A percentile compares a stretch with the other conserved stretches of the same genome.
These are phyloP conservation scores for Oryza glaberrima DNA, from an alignment of 176 grass and related monocot genomes.

Conservation along the genomic window DNA sequence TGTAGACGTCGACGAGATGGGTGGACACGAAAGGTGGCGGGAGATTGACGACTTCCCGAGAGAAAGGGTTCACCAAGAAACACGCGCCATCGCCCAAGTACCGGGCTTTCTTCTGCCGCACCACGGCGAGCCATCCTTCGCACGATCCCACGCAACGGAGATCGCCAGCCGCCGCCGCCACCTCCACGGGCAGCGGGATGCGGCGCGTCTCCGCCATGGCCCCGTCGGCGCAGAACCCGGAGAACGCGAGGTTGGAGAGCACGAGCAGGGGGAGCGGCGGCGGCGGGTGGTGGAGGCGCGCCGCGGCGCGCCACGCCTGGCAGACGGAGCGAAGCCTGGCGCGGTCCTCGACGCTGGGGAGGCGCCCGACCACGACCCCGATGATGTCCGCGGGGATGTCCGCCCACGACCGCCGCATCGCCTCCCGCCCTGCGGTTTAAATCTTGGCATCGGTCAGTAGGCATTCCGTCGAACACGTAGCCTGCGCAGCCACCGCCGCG, in stretches of 20 bases:
- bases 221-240: conserved; percentile 20
- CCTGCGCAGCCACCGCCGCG: not conserved
- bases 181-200: conserved; percentile 15
- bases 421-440: not conserved
- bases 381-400: conserved; percentile 45
- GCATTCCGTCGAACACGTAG: conserved; percentile 44
- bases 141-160: conserved; percentile 43
- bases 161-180: not conserved
- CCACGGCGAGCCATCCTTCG: conserved; percentile 37
- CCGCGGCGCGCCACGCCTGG: conserved; percentile 29
- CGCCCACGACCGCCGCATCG: conserved; percentile 20
- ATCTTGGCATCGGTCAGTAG: not conserved
- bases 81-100: conserved; percentile 36
- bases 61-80: conserved; percentile 49
- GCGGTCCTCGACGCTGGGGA: conserved; percentile 42
- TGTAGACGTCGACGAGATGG: conserved; percentile 23
- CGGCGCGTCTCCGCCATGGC: not conserved
- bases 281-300: conserved; percentile 23
- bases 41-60: conserved; percentile 13
- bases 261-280: conserved; percentile 44
- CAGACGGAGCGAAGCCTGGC: conserved; percentile 48
- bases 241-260: conserved; percentile 22
- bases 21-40: conserved; percentile 3
- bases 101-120: conserved; percentile 24
- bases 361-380: conserved; percentile 18